Evolutionary conservation across 257 asterid species (phyloP).

Genomic region (Avicennia marina): DNA sequence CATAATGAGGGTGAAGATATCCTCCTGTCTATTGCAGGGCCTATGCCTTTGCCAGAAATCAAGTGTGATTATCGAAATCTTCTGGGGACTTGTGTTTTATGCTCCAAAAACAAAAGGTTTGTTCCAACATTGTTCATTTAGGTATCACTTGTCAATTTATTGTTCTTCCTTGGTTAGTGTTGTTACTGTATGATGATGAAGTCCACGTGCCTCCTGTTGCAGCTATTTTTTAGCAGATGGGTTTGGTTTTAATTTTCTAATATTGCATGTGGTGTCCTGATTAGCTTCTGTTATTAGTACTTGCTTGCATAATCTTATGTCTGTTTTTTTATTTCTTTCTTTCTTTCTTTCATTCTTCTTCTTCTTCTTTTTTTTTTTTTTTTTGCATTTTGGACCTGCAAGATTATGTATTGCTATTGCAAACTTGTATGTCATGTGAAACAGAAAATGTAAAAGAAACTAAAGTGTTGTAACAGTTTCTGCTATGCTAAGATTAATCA

Average conservation of each 20-base stretch:
- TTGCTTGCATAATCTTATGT: neutral
- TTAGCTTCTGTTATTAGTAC: neutral
- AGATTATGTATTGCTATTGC: constrained; percentile 7
- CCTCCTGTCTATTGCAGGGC: constrained; percentile 27
- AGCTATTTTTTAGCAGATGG: constrained; percentile 7
- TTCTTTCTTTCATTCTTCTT: too few species aligned
- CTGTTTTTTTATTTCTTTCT: too few species aligned
- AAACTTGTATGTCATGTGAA: too few species aligned
- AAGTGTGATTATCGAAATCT: constrained; percentile 22
- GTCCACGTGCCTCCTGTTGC: neutral
- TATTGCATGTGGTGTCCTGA: constrained; percentile 12
- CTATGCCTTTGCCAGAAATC: constrained; percentile 23
- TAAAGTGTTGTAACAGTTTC: neutral
- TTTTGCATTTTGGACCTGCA: constrained; percentile 4
- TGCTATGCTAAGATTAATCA: neutral
- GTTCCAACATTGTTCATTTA: constrained; percentile 5
- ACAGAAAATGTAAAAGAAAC: neutral
- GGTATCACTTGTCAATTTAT: neutral
- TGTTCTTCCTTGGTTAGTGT: neutral
- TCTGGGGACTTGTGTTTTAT: constrained; percentile 34
- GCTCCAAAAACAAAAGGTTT: constrained; percentile 62
- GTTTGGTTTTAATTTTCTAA: neutral
- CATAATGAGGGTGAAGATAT: constrained; percentile 11
- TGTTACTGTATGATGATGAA: neutral
- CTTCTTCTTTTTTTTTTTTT: too few species aligned